phyloP scores from a whole-genome alignment of 2,329 filamentous ascomycete species.

The Botrytis galanthina region DNA sequence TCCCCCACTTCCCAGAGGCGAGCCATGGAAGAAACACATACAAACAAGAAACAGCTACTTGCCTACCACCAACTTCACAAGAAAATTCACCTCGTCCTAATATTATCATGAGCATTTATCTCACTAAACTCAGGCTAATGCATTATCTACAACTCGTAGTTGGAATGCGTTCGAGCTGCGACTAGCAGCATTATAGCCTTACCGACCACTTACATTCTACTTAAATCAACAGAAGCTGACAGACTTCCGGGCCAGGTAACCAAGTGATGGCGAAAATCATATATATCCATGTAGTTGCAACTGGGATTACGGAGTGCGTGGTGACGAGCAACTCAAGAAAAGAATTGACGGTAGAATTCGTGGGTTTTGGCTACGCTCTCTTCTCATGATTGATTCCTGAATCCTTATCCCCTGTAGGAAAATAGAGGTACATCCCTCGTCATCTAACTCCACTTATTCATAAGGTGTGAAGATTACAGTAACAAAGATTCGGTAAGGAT shows the following conservation, averaged over 20 bases:
- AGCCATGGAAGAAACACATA: not conserved
- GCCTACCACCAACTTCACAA: not conserved
- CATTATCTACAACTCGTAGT: not conserved
- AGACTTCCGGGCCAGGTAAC: not conserved
- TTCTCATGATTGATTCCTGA: not conserved
- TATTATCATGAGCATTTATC: not conserved
- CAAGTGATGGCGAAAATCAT: not conserved
- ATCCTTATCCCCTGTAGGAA: not conserved
- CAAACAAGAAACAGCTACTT: not conserved
- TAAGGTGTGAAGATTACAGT: not conserved
- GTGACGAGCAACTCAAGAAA: not conserved
- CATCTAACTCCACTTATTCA: not conserved
- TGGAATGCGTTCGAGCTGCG: not conserved
- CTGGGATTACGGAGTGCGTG: not conserved
- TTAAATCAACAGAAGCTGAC: not conserved
- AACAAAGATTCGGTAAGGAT: not conserved
- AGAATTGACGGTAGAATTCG: no score
- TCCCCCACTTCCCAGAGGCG: not conserved
- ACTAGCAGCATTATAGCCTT: not conserved
- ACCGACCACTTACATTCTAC: not conserved
- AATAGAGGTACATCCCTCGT: not conserved
- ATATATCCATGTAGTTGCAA: not conserved
- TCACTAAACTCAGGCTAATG: not conserved
- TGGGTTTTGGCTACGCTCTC: not conserved
- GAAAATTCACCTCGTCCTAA: not conserved